Evolutionary conservation across 495 filamentous ascomycete species (phyloP).

Genomic region (Penicillium maclennaniae): DNA sequence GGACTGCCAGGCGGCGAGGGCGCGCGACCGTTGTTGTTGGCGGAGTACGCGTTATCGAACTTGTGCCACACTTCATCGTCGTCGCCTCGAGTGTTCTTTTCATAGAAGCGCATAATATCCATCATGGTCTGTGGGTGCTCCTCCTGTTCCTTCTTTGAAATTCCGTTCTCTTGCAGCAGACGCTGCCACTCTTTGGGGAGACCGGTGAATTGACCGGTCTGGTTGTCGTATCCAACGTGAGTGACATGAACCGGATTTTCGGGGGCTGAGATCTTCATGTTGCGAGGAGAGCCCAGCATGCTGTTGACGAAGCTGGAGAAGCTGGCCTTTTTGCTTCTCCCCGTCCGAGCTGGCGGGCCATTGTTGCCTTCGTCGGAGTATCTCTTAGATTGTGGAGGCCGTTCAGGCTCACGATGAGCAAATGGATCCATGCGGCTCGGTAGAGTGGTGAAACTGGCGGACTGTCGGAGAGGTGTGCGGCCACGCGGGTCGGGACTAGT

Average conservation of each 20-base stretch:
- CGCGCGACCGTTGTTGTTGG: slow-evolving; percentile 47
- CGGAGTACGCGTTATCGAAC: slow-evolving; percentile 75
- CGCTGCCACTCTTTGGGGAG: slow-evolving; percentile 98
- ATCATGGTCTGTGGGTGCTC: slow-evolving; percentile 92
- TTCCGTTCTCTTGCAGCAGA: slow-evolving; percentile 90
- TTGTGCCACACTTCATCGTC: slow-evolving; percentile 94
- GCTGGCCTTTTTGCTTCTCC: slow-evolving; percentile 81
- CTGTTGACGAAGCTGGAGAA: slow-evolving; percentile 95
- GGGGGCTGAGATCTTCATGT: slow-evolving; percentile 85
- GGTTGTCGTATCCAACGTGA: slow-evolving; percentile 95
- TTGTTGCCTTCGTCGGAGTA: slow-evolving; percentile 80
- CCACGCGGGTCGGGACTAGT: slow-evolving; percentile 56
- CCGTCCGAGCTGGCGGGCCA: slow-evolving; percentile 49
- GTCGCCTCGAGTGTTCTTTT: slow-evolving; percentile 79
- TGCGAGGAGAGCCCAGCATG: slow-evolving; percentile 80
- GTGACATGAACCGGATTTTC: slow-evolving; percentile 98
- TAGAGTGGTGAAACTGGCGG: slow-evolving; percentile 69
- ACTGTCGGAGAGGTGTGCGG: slow-evolving; percentile 64
- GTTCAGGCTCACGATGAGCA: slow-evolving; percentile 33
- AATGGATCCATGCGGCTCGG: slow-evolving; percentile 58
- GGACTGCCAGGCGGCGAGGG: slow-evolving; percentile 81
- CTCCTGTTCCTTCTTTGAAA: slow-evolving; percentile 92
- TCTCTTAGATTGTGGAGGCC: slow-evolving; percentile 61
- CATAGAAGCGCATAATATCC: slow-evolving; percentile 94
- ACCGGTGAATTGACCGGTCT: slow-evolving; percentile 95